Conservation (phyloP, 2,329 filamentous ascomycete species). For the Aspergillus transmontanensis region DNA sequence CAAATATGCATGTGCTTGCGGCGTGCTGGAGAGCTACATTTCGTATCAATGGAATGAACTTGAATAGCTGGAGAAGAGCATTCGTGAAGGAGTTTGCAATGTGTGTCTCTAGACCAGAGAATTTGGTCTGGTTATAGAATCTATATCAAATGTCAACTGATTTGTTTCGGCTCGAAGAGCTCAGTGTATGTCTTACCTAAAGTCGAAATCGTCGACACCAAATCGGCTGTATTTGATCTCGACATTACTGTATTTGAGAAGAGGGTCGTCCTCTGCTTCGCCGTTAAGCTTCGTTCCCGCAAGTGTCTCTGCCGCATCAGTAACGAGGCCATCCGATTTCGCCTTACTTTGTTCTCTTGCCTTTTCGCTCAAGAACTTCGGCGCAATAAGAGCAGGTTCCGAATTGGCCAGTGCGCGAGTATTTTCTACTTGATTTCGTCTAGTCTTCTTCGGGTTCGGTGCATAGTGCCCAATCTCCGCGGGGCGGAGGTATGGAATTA, state of each 20-base stretch:
- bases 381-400: conserved; percentile 67
- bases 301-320: conserved; percentile 65
- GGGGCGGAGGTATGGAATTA: conserved; percentile 68
- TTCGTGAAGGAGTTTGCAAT: conserved; percentile 98
- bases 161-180: not conserved
- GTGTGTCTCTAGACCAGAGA: conserved; percentile 92
- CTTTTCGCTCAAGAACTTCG: conserved; percentile 94
- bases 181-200: conserved; percentile 71
- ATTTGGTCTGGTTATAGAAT: conserved; percentile 91
- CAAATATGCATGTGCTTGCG: conserved; percentile 78
- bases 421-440: conserved; percentile 81
- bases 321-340: conserved; percentile 40
- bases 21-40: conserved; percentile 89
- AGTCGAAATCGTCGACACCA: conserved; percentile 99
- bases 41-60: conserved; percentile 84
- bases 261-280: conserved; percentile 77
- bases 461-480: conserved; percentile 78
- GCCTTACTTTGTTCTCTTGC: conserved; percentile 63
- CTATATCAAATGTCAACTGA: conserved; percentile 45
- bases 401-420: conserved; percentile 66
- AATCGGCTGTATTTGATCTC: conserved; percentile 99
- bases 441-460: conserved; percentile 70
- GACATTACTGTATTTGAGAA: conserved; percentile 86
- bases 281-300: conserved; percentile 70
- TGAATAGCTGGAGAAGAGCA: conserved; percentile 83